Percentiles rank a stretch among this genome's conserved stretches.
phyloP scores from a whole-genome alignment of 2,329 filamentous ascomycete genomes.

The Meredithiella fracta region DNA sequence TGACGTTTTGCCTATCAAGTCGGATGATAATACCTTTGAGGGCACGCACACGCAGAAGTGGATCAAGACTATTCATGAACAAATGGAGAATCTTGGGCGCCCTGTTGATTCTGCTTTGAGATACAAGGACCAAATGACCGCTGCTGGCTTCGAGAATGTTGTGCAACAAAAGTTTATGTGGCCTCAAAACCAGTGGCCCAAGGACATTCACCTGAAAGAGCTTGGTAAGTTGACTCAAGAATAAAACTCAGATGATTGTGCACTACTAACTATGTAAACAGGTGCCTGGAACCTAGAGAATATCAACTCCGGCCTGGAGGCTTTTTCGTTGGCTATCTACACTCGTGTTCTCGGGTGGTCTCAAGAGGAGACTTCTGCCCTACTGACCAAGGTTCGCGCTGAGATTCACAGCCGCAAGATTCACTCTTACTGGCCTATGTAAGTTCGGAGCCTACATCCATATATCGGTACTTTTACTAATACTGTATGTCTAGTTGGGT shows the following conservation, averaged over 20 bases:
- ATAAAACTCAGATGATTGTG: not conserved
- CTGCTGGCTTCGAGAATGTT: slow-evolving; percentile 38
- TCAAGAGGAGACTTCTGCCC: slow-evolving; percentile 18
- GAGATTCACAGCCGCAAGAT: slow-evolving; percentile 19
- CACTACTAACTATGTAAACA: slow-evolving; percentile 3
- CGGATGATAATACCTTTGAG: slow-evolving; percentile 21
- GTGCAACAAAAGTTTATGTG: slow-evolving; percentile 31
- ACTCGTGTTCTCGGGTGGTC: slow-evolving; percentile 21
- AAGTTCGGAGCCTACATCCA: slow-evolving; percentile 13
- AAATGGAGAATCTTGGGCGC: slow-evolving; percentile 20
- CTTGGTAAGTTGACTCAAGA: slow-evolving; percentile 22
- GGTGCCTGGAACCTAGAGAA: slow-evolving; percentile 19
- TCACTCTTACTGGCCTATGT: slow-evolving; percentile 22
- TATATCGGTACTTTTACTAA: not conserved
- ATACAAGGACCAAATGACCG: slow-evolving; percentile 26
- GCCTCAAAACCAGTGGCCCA: slow-evolving; percentile 36
- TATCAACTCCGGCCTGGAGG: slow-evolving; percentile 18
- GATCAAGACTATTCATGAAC: slow-evolving; percentile 20
- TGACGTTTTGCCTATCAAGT: slow-evolving; percentile 19
- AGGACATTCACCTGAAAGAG: slow-evolving; percentile 34
- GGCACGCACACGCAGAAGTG: slow-evolving; percentile 19
- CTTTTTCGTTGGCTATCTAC: slow-evolving; percentile 21
- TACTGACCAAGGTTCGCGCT: slow-evolving; percentile 19
- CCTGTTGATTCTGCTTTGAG: slow-evolving; percentile 18
- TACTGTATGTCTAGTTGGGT: not conserved